phyloP scores from a whole-genome alignment of 2,329 filamentous ascomycete genomes.

The Helicocarpus griseus region DNA sequence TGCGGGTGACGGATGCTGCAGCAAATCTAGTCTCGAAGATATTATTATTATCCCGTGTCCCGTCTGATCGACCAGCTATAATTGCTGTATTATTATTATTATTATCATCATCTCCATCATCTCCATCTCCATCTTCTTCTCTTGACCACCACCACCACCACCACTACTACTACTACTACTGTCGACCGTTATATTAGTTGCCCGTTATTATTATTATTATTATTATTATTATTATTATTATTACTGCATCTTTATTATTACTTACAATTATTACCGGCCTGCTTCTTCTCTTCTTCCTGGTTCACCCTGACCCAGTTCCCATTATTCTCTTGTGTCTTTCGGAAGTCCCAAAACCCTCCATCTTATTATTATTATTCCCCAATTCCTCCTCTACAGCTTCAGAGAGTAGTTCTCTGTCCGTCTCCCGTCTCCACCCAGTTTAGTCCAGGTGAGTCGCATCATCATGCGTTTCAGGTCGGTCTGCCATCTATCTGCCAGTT shows the following conservation, averaged over 20 bases:
- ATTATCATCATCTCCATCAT: too few relatives aligned
- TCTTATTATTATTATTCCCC: not conserved
- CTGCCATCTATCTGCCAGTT: too few relatives aligned
- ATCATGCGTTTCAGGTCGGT: too few relatives aligned
- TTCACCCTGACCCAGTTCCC: not conserved
- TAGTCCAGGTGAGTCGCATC: too few relatives aligned
- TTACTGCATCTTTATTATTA: not conserved
- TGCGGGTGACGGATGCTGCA: not conserved
- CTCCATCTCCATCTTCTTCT: too few relatives aligned
- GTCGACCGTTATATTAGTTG: not conserved
- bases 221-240: not conserved
- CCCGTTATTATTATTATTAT: not conserved
- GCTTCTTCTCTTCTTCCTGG: not conserved
- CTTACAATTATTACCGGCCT: not conserved
- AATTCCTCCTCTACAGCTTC: not conserved
- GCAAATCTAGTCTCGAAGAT: not conserved
- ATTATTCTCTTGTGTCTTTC: too few relatives aligned
- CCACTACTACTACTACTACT: too few relatives aligned
- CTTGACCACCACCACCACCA: too few relatives aligned
- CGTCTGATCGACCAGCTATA: not conserved
- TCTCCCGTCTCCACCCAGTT: too few relatives aligned
- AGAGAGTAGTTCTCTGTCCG: too few relatives aligned
- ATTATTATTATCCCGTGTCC: not conserved
- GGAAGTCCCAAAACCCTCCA: too few relatives aligned
- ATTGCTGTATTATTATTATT: not conserved